A percentile compares a stretch with the other conserved stretches of the same genome.
Evolutionary conservation across 2,329 filamentous ascomycete genomes (phyloP).

Genomic region (Hypomyces perniciosus): DNA sequence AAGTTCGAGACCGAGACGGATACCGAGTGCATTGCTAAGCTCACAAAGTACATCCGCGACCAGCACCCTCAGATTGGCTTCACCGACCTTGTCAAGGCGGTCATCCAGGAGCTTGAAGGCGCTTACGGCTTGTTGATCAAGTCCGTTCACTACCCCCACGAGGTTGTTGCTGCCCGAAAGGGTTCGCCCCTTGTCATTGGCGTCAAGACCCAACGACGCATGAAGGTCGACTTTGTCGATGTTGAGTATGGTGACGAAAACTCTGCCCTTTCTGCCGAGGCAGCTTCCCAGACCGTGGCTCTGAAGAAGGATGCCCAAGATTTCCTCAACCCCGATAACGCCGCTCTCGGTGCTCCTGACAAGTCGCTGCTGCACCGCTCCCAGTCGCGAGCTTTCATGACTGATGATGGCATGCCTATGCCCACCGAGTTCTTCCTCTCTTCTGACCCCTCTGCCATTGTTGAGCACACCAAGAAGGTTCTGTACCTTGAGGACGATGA

Average conservation of each 20-base stretch:
- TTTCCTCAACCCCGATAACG: conserved; percentile 57
- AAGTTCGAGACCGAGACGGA: conserved; percentile 99
- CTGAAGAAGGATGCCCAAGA: conserved; percentile 78
- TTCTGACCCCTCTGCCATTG: conserved; percentile 94
- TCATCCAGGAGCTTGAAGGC: conserved; percentile 97
- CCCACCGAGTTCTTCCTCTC: conserved; percentile 99
- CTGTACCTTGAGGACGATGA: conserved; percentile 99
- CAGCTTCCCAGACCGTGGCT: conserved; percentile 91
- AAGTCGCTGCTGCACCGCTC: conserved; percentile 98
- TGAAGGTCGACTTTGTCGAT: conserved; percentile 99
- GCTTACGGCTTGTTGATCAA: conserved; percentile 97
- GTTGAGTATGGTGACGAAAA: conserved; percentile 93
- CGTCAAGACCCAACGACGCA: conserved; percentile 94
- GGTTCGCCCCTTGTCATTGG: conserved; percentile 96
- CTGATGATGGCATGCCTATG: conserved; percentile 95
- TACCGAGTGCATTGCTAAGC: conserved; percentile 98
- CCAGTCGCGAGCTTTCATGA: conserved; percentile 97
- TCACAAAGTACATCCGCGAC: conserved; percentile 97
- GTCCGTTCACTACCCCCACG: conserved; percentile 96
- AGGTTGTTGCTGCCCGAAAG: conserved; percentile 96
- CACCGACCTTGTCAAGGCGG: conserved; percentile 91
- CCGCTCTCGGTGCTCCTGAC: conserved; percentile 79
- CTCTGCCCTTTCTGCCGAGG: conserved; percentile 79
- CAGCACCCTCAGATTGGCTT: conserved; percentile 92
- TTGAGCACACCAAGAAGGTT: conserved; percentile 99